Evolutionary conservation across 2,329 filamentous ascomycete genomes (phyloP), one percentile per base, ranked within the genome.

Genomic region (Epichloe amarillans): DNA sequence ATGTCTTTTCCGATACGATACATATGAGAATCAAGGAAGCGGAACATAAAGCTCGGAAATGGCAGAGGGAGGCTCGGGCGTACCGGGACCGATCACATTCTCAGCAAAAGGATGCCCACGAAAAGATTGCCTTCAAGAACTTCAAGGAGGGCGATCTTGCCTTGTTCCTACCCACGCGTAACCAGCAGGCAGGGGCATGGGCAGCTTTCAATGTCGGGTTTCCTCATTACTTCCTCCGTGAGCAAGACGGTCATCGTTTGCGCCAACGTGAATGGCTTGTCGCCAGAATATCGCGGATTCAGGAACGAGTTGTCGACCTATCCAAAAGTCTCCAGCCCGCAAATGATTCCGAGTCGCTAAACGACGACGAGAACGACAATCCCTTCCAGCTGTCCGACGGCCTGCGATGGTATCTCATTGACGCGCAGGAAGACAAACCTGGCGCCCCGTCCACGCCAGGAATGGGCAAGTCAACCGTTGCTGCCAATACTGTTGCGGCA

Each of bases 151-250:
- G 93, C 7, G 93, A 98, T 62, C 75, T 98, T 14, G 93, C 91
- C 12, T 69, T 98, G 2, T 98, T 98, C 71, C 71, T 98, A 40
- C 93, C 93, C 0, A 98, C 93, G 0, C 79, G 91, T 37, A 97
- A 96, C 63, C 90, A 97, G 67, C 87, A 86, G 38, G 93, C 89
- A 4, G 86, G 91, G 15, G 91, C 93, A 0, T 98, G 93, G 93
- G 93, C 93, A 5, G 93, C 93, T 0, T 98, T 98, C 76, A 98
- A 98, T 61, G 87, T 98, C 35, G 91, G 90, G 1, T 95, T 91
- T 53, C 93, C 93, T 8, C 93, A 98, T 65, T 97, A 93, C 70
- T 98, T 98, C 70, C 75, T 98, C 3, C 86, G 89, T 37, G 93
- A 98, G 66, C 86, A 94, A 64, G 91, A 97, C 59, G 77, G 77